Base-by-base conservation (phyloP, 257 asterid species). In the Solanum microdontum region DNA sequence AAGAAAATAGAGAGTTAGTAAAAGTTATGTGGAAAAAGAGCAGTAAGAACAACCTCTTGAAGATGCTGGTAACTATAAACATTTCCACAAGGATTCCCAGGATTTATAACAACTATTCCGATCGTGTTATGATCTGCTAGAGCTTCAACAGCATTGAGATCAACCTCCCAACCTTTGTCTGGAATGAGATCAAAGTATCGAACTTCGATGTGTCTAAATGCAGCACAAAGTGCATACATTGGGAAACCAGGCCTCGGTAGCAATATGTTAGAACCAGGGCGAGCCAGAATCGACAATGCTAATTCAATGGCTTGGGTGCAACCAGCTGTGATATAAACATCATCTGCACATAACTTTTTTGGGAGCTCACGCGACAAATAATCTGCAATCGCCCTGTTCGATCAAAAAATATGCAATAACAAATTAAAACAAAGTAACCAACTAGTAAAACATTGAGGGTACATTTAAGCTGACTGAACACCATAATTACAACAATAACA, bases 11-110 rank as follows among this genome's bases (percentile, higher is more conserved):
- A 24, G 10, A 70, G 60, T 3, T n/a, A 4, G 33, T 13, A 26
- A 86, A 21, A 30, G 23, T 17, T n/a, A 5, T 19, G 39, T 66
- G 72, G 24, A 21, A 39, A 15, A 4, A 24, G 10, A 51, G 37
- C 73, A 39, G 30, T 55, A 83, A 40, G 30, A 70, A n/a, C 84
- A 80, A 94, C 98, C 98, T 96, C 88, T 90, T 93, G 87, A 11
- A 96, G 90, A 90, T 96, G 98, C 36, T 89, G 91, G 82, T 92
- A 89, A 2, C 92, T 84, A 70, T 94, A 95, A 15, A 96, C 99
- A 83, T 91, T 96, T 74, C 99, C 99, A 90, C 99, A 96, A 3
- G 99, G 99, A 91, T 95, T 96, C 13, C 98, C 99, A 0, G 98
- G 99, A 90, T 96, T 96, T 82, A 96, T 96, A 87, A 95, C 83